phyloP scores from a whole-genome alignment of 164 flowering plant species.

The Liriodendron chinense region DNA sequence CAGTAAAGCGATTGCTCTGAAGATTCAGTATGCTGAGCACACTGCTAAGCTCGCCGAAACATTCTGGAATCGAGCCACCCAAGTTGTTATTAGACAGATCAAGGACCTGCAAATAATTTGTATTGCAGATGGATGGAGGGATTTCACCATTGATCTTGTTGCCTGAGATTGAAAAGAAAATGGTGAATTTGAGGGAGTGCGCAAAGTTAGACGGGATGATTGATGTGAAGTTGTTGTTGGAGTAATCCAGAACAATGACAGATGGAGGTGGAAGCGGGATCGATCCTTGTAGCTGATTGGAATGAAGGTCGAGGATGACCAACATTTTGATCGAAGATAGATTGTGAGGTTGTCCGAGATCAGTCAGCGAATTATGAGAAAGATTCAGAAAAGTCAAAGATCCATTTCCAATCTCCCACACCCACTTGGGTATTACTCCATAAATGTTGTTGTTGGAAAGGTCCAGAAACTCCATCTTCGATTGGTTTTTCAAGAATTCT shows the following conservation, averaged over 20 bases:
- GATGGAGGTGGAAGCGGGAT: slow-evolving; percentile 23
- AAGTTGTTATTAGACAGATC: slow-evolving; percentile 46
- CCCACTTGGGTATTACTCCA: slow-evolving; percentile 45
- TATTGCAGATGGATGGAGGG: slow-evolving; percentile 49
- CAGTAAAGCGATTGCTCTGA: slow-evolving; percentile 35
- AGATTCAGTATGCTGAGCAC: slow-evolving; percentile 40
- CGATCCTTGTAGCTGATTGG: slow-evolving; percentile 37
- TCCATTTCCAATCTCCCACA: slow-evolving; percentile 23
- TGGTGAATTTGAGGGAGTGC: neutral
- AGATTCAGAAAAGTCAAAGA: slow-evolving; percentile 28
- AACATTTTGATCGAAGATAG: neutral
- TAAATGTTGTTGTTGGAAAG: slow-evolving; percentile 43
- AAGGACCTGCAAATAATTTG: slow-evolving; percentile 31
- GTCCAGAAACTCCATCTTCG: slow-evolving; percentile 25
- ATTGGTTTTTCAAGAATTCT: slow-evolving; percentile 28
- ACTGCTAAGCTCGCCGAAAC: slow-evolving; percentile 18
- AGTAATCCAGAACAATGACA: slow-evolving; percentile 34
- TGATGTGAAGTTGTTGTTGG: slow-evolving; percentile 36
- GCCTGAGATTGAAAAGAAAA: slow-evolving; percentile 35
- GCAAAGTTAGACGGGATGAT: slow-evolving; percentile 27
- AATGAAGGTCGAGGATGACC: slow-evolving; percentile 37
- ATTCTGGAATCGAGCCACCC: slow-evolving; percentile 38
- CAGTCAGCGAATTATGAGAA: slow-evolving; percentile 30
- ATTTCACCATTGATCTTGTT: slow-evolving; percentile 43
- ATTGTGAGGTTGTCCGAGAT: slow-evolving; percentile 12